A percentile compares a stretch with the other conserved stretches of the same genome.
Conservation (phyloP, 441 rosid genomes). For the Aquilaria agallochum region DNA sequence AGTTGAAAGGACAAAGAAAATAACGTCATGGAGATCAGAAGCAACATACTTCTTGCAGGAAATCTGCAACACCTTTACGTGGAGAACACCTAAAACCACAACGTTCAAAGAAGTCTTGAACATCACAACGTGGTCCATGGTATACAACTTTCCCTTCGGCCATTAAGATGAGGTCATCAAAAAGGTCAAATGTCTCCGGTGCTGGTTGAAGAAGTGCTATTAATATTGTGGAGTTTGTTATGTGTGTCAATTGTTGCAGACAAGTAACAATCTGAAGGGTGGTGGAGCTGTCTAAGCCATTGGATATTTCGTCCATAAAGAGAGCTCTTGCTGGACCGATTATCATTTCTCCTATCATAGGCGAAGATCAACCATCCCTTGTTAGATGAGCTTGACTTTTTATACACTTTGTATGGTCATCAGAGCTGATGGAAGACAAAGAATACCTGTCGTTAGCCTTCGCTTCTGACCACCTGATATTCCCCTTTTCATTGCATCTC, state of each 20-base stretch:
- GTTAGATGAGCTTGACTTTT: neutral
- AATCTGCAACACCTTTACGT: conserved; percentile 66
- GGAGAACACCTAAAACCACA: conserved; percentile 59
- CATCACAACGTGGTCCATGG: conserved; percentile 27
- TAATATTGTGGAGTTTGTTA: conserved; percentile 31
- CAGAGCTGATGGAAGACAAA: conserved; percentile 2
- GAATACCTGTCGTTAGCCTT: conserved; percentile 55
- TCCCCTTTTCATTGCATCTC: conserved; percentile 61
- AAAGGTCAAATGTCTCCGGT: conserved; percentile 48
- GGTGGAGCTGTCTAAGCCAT: conserved; percentile 47
- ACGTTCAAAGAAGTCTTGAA: conserved; percentile 33
- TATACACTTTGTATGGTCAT: neutral
- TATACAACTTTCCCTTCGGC: conserved; percentile 47
- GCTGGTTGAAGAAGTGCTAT: conserved; percentile 50
- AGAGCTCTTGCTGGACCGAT: conserved; percentile 38
- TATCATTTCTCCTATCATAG: conserved; percentile 32
- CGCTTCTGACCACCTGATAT: conserved; percentile 65
- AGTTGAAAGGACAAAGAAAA: neutral
- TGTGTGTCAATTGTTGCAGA: conserved; percentile 38
- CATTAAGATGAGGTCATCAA: conserved; percentile 44
- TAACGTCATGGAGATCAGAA: neutral
- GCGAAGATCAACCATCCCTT: neutral
- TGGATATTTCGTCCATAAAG: conserved; percentile 53
- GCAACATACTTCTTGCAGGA: conserved; percentile 55
- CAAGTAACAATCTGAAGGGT: conserved; percentile 40